Conservation (phyloP, 495 filamentous ascomycete species). For the Terfezia boudieri region DNA sequence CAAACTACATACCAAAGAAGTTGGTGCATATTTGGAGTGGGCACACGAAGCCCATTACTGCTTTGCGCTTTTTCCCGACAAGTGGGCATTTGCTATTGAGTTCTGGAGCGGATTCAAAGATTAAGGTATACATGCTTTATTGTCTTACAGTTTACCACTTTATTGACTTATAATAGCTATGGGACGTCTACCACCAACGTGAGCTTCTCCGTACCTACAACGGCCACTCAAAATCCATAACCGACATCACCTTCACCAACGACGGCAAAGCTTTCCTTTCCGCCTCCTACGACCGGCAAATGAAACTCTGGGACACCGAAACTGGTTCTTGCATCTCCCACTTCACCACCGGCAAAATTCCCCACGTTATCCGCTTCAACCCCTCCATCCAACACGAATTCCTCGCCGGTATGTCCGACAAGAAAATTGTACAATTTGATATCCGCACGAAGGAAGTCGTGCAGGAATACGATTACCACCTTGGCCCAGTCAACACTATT, state of each 20-base stretch:
- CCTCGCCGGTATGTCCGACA: conserved; percentile 87
- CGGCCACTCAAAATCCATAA: conserved; percentile 75
- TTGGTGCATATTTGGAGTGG: conserved; percentile 75
- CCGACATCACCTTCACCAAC: conserved; percentile 70
- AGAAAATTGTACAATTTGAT: conserved; percentile 97
- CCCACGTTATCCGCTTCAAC: conserved; percentile 76
- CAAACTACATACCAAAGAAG: conserved; percentile 89
- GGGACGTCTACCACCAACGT: conserved; percentile 74
- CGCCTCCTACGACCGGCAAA: conserved; percentile 78
- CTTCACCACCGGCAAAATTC: conserved; percentile 81
- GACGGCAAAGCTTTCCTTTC: conserved; percentile 72
- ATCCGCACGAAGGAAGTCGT: conserved; percentile 61
- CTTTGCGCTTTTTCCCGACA: conserved; percentile 64
- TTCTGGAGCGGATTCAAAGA: conserved; percentile 60
- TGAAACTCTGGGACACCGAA: conserved; percentile 97
- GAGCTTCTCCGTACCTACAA: conserved; percentile 69
- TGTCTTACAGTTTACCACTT: no score
- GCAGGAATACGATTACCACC: conserved; percentile 95
- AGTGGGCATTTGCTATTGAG: conserved; percentile 77
- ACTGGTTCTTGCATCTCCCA: conserved; percentile 67
- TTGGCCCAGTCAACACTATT: conserved; percentile 92
- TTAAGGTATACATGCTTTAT: conserved; percentile 30
- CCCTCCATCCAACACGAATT: conserved; percentile 65
- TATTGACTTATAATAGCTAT: conserved; percentile 24
- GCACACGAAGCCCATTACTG: conserved; percentile 55